phyloP scores from a whole-genome alignment of 352 stramenopile species.

The Phytopythium aichiense region DNA sequence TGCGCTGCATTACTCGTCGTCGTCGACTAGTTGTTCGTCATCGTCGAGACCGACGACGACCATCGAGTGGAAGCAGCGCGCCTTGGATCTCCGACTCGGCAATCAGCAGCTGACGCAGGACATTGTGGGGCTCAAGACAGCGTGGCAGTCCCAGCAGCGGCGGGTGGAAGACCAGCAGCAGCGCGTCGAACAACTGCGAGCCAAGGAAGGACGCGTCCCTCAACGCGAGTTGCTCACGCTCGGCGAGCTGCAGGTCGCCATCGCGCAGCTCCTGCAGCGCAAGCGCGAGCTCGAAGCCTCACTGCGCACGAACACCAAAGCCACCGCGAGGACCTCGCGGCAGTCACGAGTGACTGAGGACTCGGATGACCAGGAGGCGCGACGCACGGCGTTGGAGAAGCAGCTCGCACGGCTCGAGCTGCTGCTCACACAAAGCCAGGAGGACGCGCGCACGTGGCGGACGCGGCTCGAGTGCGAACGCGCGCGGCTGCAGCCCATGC shows the following conservation, averaged over 20 bases:
- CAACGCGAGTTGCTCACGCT: conserved; percentile 42
- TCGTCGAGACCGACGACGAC: conserved; percentile 17
- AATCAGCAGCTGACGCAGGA: conserved; percentile 35
- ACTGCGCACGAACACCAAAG: neutral
- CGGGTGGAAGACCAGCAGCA: conserved; percentile 16
- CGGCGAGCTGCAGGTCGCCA: conserved; percentile 49
- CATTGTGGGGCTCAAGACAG: conserved; percentile 25
- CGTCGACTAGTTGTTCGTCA: conserved; percentile 1
- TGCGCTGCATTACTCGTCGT: conserved; percentile 15
- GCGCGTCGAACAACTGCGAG: conserved; percentile 28
- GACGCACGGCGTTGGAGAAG: conserved; percentile 34
- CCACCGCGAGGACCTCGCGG: neutral
- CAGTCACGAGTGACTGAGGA: conserved; percentile 3
- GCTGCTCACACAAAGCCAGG: conserved; percentile 20
- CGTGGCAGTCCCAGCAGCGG: conserved; percentile 20
- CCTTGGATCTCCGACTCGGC: conserved; percentile 37
- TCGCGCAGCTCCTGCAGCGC: conserved; percentile 36
- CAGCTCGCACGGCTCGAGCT: conserved; percentile 39
- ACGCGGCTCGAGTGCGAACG: conserved; percentile 46
- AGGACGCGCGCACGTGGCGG: conserved; percentile 38
- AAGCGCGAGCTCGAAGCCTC: conserved; percentile 41
- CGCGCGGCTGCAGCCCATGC: conserved; percentile 33
- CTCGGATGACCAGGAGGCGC: neutral
- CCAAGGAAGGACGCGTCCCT: conserved; percentile 28
- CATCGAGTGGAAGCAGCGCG: conserved; percentile 39